phyloP scores from a whole-genome alignment of 768 basidiomycete genomes.

The Tylopilus sp. region DNA sequence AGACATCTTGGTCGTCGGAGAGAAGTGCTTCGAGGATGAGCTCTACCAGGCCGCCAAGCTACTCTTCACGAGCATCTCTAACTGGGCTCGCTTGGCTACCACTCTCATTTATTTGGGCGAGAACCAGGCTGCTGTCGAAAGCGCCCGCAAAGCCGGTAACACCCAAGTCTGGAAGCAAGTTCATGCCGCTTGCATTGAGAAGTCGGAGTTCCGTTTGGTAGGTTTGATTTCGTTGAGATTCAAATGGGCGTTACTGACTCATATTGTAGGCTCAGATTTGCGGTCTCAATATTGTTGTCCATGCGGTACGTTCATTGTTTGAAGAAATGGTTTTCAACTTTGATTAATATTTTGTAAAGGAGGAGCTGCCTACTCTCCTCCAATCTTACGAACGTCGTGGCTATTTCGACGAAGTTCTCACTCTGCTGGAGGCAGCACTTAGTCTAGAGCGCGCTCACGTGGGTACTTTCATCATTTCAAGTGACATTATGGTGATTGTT shows the following conservation, averaged over 20 bases:
- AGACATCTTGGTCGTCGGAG: conserved; percentile 93
- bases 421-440: conserved; percentile 89
- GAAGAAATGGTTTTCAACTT: conserved; percentile 3
- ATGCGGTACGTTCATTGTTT: conserved; percentile 48
- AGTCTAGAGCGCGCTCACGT: conserved; percentile 95
- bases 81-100: conserved; percentile 97
- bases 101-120: conserved; percentile 98
- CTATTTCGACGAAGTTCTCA: conserved; percentile 91
- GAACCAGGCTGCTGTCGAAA: conserved; percentile 97
- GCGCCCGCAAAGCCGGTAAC: conserved; percentile 98
- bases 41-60: conserved; percentile 96
- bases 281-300: conserved; percentile 96
- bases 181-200: conserved; percentile 97
- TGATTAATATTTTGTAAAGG: conserved; percentile 38
- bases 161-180: conserved; percentile 99
- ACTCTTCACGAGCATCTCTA: conserved; percentile 94
- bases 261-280: conserved; percentile 85
- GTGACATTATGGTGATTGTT: conserved; percentile 14
- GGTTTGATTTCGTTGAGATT: conserved; percentile 16
- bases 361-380: conserved; percentile 72
- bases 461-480: conserved; percentile 20
- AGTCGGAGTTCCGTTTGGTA: conserved; percentile 90
- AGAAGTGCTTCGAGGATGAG: conserved; percentile 99
- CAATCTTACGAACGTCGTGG: conserved; percentile 87
- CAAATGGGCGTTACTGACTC: conserved; percentile 4